Conservation (phyloP, 345 rosid species). For the Adansonia digitata region DNA sequence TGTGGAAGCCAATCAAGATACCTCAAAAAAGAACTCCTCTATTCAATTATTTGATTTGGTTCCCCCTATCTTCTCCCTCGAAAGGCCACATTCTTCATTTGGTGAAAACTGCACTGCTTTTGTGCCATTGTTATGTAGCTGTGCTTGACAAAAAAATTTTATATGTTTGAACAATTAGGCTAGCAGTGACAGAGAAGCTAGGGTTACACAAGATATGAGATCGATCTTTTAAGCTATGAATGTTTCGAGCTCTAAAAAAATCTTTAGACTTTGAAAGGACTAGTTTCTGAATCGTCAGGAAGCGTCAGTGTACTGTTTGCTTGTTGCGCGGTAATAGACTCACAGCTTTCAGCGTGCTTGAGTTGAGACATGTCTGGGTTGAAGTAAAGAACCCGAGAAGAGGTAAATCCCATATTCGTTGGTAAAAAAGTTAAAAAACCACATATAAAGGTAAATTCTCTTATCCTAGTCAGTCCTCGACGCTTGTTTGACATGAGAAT, state of each 20-base stretch:
- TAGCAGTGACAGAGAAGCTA: neutral
- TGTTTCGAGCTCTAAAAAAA: no score
- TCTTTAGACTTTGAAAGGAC: neutral
- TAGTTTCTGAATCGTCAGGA: neutral
- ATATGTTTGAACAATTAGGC: neutral
- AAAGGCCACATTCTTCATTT: neutral
- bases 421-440: no score
- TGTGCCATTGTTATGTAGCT: neutral
- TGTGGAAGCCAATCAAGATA: slow-evolving; percentile 7
- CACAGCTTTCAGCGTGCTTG: neutral
- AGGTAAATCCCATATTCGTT: no score
- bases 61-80: neutral
- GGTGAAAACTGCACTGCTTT: neutral
- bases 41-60: neutral
- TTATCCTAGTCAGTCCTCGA: neutral
- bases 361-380: neutral
- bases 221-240: neutral
- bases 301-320: neutral
- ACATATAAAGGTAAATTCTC: neutral
- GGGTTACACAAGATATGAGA: neutral
- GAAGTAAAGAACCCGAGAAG: no score
- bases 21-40: neutral
- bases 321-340: neutral
- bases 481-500: neutral
- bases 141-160: no score